Evolutionary conservation across 2,329 filamentous ascomycete genomes (phyloP).

Genomic region (Penicillium brevicompactum): DNA sequence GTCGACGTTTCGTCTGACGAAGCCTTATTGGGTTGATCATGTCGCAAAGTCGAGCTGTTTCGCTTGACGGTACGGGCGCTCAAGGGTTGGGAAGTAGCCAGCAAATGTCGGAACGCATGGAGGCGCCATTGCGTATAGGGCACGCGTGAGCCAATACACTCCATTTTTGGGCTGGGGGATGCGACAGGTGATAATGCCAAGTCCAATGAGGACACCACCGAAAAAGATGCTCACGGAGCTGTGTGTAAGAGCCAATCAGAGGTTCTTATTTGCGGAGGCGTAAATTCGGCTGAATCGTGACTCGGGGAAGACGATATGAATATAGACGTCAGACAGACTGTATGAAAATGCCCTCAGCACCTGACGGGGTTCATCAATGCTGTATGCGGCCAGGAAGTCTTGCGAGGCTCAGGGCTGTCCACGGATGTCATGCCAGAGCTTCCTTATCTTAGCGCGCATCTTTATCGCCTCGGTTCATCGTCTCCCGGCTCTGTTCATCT

Average conservation of each 20-base stretch:
- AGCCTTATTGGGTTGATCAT: constrained; percentile 3
- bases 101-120: constrained; percentile 26
- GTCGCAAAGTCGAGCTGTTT: constrained; percentile 16
- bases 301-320: background rate
- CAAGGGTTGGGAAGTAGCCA: background rate
- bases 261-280: constrained; percentile 19
- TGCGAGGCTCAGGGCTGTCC: no score
- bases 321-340: no score
- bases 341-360: no score
- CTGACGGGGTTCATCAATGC: no score
- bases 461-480: constrained; percentile 17
- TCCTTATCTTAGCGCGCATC: constrained; percentile 21
- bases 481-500: constrained; percentile 1
- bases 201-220: constrained; percentile 3
- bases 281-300: background rate
- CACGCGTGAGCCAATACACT: constrained; percentile 24
- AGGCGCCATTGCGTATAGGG: constrained; percentile 39
- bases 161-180: constrained; percentile 23
- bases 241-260: constrained; percentile 17
- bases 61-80: constrained; percentile 2
- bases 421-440: background rate
- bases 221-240: constrained; percentile 11
- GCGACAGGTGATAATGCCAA: background rate
- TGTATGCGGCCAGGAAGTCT: no score
- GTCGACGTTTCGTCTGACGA: background rate